These are phyloP conservation scores for Nakaseomyces bracarensis DNA, from an alignment of 1,139 yeast species.

Conservation along the genomic window DNA sequence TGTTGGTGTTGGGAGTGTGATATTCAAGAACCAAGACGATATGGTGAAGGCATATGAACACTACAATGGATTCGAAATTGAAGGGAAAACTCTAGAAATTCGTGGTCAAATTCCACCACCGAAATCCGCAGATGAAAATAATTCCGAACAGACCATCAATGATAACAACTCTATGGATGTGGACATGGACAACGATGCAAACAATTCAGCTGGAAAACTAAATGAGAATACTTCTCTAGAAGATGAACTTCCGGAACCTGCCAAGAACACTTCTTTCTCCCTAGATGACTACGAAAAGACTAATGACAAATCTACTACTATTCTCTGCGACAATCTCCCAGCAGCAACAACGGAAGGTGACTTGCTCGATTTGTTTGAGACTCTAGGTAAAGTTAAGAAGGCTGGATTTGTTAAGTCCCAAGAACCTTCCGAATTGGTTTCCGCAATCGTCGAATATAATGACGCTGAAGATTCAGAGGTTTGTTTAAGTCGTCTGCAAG, in stretches of 20 bases:
- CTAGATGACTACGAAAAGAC: conserved; percentile 36
- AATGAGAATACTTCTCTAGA: not conserved
- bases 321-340: conserved; percentile 72
- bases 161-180: not conserved
- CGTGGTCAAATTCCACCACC: conserved; percentile 32
- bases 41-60: conserved; percentile 52
- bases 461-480: conserved; percentile 59
- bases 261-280: conserved; percentile 8
- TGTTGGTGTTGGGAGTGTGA: conserved; percentile 74
- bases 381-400: conserved; percentile 62
- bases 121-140: not conserved
- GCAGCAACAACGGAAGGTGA: conserved; percentile 81
- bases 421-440: conserved; percentile 46
- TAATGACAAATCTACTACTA: conserved; percentile 45
- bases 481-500: conserved; percentile 67
- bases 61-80: conserved; percentile 53
- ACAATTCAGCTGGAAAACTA: not conserved
- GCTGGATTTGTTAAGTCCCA: conserved; percentile 34
- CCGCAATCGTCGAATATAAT: conserved; percentile 76
- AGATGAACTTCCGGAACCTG: not conserved
- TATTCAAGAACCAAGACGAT: conserved; percentile 48
- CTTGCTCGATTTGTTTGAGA: conserved; percentile 72
- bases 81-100: conserved; percentile 59
- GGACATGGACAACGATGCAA: not conserved
- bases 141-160: not conserved